Evolutionary conservation across 306 rosid genomes (phyloP), one percentile per base, ranked within the genome.

Genomic region (Castanea mollissima): DNA sequence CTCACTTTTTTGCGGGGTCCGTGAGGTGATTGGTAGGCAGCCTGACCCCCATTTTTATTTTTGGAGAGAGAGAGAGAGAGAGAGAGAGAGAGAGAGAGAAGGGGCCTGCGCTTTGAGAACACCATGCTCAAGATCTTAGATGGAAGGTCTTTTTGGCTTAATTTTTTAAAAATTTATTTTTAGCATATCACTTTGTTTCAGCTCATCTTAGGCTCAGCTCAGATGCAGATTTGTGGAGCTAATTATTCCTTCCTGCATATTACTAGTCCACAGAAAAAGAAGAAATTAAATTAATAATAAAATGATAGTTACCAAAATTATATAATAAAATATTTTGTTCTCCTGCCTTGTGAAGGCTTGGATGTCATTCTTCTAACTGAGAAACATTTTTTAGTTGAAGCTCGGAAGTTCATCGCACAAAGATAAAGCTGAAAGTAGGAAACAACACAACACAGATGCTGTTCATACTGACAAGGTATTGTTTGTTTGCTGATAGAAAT

Each of bases 391-490:
- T 63, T 54, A 55, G 46, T 71, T 79, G 55, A 74, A 88, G 89
- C 60, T 34, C 27, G 91, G 86, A 83, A 69, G 82, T 51, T 83
- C 94, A 74, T 85, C 88, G 12, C 74, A 72, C 79, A 72, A 20
- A 80, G 71, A 55, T 80, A 77, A 74, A 76, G 79, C 82, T 80
- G 73, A 38, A 76, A 73, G 72, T 81, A 85, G 32, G 52, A 67
- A 67, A 44, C 58, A 81, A 75, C 89, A 56, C 70, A 74, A 71
- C 29, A 80, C 74, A 63, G 65, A 58, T 54, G 67, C 76, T 18
- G n/a, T 78, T 62, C 68, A 68, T 73, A 71, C 71, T 71, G 85
- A 85, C 35, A 86, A 89, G 91, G 93, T 89, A 86, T 44, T 55
- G 41, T 34, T 76, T 41, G 18, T 23, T 23, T 73, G 68, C 69